Evolutionary conservation across 2,329 filamentous ascomycete species (phyloP), one percentile per base, ranked within the genome.

Genomic region (Sporothrix pallida): DNA sequence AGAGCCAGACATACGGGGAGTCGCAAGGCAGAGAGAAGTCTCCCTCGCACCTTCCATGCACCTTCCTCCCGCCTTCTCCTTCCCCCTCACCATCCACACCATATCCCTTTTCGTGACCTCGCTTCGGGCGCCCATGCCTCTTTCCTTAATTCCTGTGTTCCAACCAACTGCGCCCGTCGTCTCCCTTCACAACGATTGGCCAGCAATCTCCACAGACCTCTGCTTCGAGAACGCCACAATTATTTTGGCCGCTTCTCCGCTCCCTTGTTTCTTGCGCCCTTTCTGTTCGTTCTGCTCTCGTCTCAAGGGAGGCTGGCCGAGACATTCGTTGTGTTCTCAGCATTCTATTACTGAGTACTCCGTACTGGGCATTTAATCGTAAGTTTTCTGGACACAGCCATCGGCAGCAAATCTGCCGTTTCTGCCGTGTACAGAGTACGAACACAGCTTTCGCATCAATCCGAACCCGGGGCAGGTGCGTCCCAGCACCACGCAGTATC

Each of bases 61-160:
- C 23, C 58, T n/a, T 26, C 58, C 42, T 44, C n/a, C 31, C 10
- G 4, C 23, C 56, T 62, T 62, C 48, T 37, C 56, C 56, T 37
- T 9, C 37, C 44, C 23, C 60, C 17, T 46, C n/a, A 44, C 17
- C 44, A 48, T 12, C 63, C 63, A 67, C 63, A 44, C 62, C 44
- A 50, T 44, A 50, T 67, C 63, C 63, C 44, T 67, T 50, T 67
- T 67, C 63, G 63, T 50, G 63, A 67, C 63, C 63, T 50, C 63
- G 63, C 63, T 50, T 67, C 15, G 31, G 20, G n/a, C 26, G 9
- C 42, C 37, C 9, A 23, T n/a, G 42, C 37, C 52, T 50, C 20
- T 12, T 56, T 56, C 20, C 20, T 8, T 48, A 13, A 13, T 13
- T 10, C 20, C 52, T 56, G 52, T 48, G 52, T 20, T 56, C 52